Evolutionary conservation across 1,284 basidiomycete genomes (phyloP).

Genomic region (Caloboletus firmus): DNA sequence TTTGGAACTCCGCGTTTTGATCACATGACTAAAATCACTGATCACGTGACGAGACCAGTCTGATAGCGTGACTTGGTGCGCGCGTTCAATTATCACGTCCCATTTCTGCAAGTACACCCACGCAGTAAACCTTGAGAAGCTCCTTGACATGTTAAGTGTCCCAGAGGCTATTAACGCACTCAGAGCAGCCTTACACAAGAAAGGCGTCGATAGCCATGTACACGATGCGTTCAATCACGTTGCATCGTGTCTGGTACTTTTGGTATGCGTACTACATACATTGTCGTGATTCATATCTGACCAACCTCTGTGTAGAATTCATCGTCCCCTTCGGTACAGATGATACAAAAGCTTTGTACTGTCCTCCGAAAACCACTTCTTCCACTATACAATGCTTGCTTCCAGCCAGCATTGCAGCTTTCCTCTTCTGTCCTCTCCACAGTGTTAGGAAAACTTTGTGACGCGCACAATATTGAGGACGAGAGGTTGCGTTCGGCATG

Average conservation of each 20-base stretch:
- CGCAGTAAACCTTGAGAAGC: background rate
- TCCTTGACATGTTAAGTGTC: conserved; percentile 23
- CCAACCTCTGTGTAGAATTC: conserved; percentile 30
- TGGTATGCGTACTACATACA: conserved; percentile 28
- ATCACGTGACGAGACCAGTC: conserved; percentile 23
- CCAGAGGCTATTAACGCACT: conserved; percentile 25
- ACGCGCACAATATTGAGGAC: conserved; percentile 16
- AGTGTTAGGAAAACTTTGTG: conserved; percentile 35
- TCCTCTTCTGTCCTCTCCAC: conserved; percentile 35
- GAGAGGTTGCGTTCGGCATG: conserved; percentile 28
- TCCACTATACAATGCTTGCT: conserved; percentile 38
- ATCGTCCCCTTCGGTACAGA: conserved; percentile 32
- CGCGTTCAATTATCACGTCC: background rate
- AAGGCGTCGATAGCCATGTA: conserved; percentile 17
- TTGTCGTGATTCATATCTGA: background rate
- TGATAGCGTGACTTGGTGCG: conserved; percentile 14
- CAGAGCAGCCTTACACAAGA: conserved; percentile 18
- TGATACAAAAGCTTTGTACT: conserved; percentile 32
- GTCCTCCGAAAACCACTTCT: conserved; percentile 38
- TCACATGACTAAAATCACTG: conserved; percentile 35
- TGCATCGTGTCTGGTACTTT: conserved; percentile 33
- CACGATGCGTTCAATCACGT: conserved; percentile 30
- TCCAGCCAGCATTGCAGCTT: conserved; percentile 35
- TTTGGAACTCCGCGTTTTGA: conserved; percentile 28
- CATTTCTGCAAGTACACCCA: background rate